Base-by-base conservation (phyloP, 1,284 basidiomycete genomes). In the Papiliotrema terrestris region DNA sequence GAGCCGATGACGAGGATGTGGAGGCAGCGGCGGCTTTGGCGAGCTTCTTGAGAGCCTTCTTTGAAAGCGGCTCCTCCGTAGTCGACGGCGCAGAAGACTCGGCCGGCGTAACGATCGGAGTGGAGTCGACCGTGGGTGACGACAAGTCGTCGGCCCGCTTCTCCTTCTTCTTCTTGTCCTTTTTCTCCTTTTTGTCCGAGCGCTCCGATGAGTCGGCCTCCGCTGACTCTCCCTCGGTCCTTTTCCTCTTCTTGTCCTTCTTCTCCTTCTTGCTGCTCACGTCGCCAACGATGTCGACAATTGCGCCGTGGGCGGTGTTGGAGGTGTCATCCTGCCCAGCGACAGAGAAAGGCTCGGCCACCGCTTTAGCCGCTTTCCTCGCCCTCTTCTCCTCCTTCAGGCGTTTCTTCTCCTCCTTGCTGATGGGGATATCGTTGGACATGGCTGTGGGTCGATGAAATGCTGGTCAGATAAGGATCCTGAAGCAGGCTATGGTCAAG, bases 341-440 rank as follows among this genome's bases (percentile, higher is more conserved):
- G 42, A 54, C 56, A 3, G 56, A 53, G 5, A 56, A 61, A 14
- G 63, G 60, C 57, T 66, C 66, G 26, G 62, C 57, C 43, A 58
- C 58, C 47, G 45, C 26, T 36, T 65, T 66, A 29, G 55, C 66
- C 25, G 67, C 71, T 55, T 73, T 73, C 51, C 62, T 56, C 5
- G 59, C 55, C 32, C 62, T 54, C 61, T 73, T 74, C 50, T 62
- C 67, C 57, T 68, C 69, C 57, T 68, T 68, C 25, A 46, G 55
- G 48, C 17, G 13, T 26, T 47, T 56, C 63, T 73, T 74, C 52
- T 63, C 67, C 57, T 68, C 69, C 56, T 68, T 74, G 57, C 60
- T 67, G 17, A 73, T 38, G 17, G 51, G 42, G 26, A 58, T 58
- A 26, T 72, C 73, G 57, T 59, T 60, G n/a, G 70, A 71, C 71